Evolutionary conservation across 2,329 filamentous ascomycete species (phyloP), one percentile per base, ranked within the genome.

Genomic region (Cytospora piceicola): DNA sequence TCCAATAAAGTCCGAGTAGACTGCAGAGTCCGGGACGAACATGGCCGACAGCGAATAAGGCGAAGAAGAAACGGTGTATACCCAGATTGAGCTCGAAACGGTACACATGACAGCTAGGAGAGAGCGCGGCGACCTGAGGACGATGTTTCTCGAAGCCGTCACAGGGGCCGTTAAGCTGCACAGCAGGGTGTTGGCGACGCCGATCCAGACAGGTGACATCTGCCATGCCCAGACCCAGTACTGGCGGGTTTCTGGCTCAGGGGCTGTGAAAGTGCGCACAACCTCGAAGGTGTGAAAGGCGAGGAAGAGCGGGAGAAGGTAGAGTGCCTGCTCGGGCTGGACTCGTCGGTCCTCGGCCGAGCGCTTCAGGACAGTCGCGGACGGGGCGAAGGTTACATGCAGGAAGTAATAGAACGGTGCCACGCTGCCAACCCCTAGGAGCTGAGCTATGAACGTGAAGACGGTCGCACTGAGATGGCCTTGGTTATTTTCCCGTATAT

Each of bases 201-300:
- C 70, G 24, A 73, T 70, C 70, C 70, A 73, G 1, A 71, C 22
- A 36, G 72, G 71, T 22, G 63, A 52, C 49, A 71, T 55, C 59
- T 73, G 72, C 72, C 71, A 73, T 22, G 69, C 70, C 70, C 70
- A 73, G 17, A 68, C 67, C 71, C 71, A 72, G 34, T 63, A 72
- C 54, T 73, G 71, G 3, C 71, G 68, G 1, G 65, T 70, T 22
- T 59, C 49, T 3, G 53, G 36, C 17, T 72, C 70, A 0, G 69
- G 69, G 4, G 68, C 59, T 4, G 71, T 53, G 46, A 67, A 72
- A 54, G 68, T 69, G 39, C 59, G 63, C 20, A 70, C 67, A 9
- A 72, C 66, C 51, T 70, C 63, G 20, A 63, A 58, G 12, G 69
- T 71, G 59, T 73, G 71, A n/a, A 74, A 60, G 11, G 58, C 15